A percentile compares a stretch with the other conserved stretches of the same genome.
phyloP scores from a whole-genome alignment of 2,329 filamentous ascomycete species.

The Polychaeton citri region DNA sequence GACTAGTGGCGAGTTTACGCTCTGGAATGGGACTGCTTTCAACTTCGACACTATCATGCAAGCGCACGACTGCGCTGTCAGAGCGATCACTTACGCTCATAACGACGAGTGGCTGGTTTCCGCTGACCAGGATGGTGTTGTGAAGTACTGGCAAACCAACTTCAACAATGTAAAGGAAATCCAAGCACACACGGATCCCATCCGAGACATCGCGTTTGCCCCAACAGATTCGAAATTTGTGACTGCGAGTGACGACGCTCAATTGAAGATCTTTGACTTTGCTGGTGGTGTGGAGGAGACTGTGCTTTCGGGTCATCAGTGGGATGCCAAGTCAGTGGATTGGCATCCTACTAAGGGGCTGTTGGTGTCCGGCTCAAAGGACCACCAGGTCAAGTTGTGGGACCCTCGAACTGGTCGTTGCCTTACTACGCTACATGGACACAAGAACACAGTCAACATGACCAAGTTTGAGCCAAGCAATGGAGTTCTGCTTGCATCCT shows the following conservation, averaged over 20 bases:
- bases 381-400: conserved; percentile 95
- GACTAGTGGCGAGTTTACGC: conserved; percentile 91
- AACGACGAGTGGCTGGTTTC: conserved; percentile 96
- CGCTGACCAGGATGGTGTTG: conserved; percentile 82
- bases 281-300: conserved; percentile 72
- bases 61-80: conserved; percentile 79
- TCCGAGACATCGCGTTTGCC: conserved; percentile 83
- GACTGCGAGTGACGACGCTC: conserved; percentile 86
- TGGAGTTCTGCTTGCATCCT: conserved; percentile 77
- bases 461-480: conserved; percentile 79
- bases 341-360: conserved; percentile 95
- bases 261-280: conserved; percentile 93
- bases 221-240: conserved; percentile 94
- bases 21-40: conserved; percentile 98
- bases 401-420: conserved; percentile 86
- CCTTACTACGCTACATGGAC: conserved; percentile 84
- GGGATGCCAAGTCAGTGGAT: conserved; percentile 94
- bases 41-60: conserved; percentile 99
- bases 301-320: conserved; percentile 81
- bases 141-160: conserved; percentile 98
- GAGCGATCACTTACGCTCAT: conserved; percentile 77
- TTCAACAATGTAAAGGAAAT: conserved; percentile 98
- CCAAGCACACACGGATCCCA: conserved; percentile 76
- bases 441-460: conserved; percentile 94
- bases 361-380: conserved; percentile 91